phyloP scores from a whole-genome alignment of 192 early-diverging fungal species.

The Gaertneriomyces semiglobifer region DNA sequence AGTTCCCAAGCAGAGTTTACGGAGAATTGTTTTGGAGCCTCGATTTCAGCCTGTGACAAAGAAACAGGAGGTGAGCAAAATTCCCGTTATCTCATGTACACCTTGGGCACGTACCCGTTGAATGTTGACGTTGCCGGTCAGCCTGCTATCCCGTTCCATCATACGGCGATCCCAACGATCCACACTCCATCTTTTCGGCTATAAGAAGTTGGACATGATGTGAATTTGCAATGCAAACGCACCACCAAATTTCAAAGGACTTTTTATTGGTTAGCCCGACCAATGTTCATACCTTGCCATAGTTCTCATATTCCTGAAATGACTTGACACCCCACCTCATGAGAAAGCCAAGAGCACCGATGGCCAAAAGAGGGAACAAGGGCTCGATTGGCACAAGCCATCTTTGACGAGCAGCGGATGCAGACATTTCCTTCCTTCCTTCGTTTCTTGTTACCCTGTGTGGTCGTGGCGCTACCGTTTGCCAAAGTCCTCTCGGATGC shows the following conservation, averaged over 20 bases:
- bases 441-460: too few relatives aligned
- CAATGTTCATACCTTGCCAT: constrained; percentile 37
- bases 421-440: neutral
- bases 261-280: neutral
- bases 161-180: constrained; percentile 57
- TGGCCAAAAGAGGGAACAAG: constrained; percentile 36
- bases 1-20: constrained; percentile 50
- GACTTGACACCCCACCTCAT: constrained; percentile 28
- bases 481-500: too few relatives aligned
- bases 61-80: constrained; percentile 4
- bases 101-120: constrained; percentile 36
- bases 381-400: constrained; percentile 39
- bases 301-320: constrained; percentile 47
- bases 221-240: neutral
- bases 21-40: constrained; percentile 42
- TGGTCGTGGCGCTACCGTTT: too few relatives aligned
- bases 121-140: constrained; percentile 58
- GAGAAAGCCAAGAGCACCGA: constrained; percentile 31
- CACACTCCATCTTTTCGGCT: constrained; percentile 53
- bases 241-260: neutral
- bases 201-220: neutral
- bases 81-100: neutral
- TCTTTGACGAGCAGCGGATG: constrained; percentile 15
- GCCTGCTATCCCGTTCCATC: constrained; percentile 57
- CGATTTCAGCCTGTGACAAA: constrained; percentile 32